Evolutionary conservation across 1,139 yeast species (phyloP).

Genomic region (Blastobotrys buckinghamii): DNA sequence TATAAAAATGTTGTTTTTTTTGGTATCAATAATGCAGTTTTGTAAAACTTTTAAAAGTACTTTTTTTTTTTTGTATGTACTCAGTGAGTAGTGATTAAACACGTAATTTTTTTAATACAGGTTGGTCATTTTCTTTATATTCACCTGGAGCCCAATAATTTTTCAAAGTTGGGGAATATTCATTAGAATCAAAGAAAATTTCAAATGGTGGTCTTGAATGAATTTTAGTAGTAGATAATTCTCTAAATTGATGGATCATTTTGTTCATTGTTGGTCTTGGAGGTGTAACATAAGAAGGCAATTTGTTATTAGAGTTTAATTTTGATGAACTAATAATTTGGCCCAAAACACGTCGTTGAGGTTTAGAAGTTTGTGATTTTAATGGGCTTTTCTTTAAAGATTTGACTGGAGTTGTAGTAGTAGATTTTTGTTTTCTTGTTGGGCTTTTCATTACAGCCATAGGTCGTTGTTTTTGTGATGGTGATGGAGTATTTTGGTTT

Average conservation of each 20-base stretch:
- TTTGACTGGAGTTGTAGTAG: neutral
- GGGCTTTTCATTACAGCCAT: neutral
- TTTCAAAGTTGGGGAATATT: neutral
- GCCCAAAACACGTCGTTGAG: constrained; percentile 1
- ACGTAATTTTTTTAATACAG: neutral
- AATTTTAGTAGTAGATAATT: neutral
- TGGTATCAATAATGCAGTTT: no score
- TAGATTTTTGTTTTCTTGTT: neutral
- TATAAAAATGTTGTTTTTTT: no score
- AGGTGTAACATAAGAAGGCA: constrained; percentile 8
- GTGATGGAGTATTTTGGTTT: no score
- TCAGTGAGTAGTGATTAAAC: no score
- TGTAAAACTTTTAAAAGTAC: no score
- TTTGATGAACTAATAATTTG: neutral
- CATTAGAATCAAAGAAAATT: constrained; percentile 2
- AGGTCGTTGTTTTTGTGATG: neutral
- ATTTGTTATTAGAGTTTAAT: neutral
- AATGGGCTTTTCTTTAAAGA: neutral
- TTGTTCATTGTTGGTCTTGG: constrained; percentile 1
- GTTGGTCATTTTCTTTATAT: constrained; percentile 7
- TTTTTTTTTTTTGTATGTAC: no score
- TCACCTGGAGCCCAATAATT: constrained; percentile 4
- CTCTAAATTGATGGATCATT: neutral
- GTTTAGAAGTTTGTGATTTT: neutral
- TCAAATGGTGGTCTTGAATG: neutral